These are phyloP conservation scores for Nicotiana otophora DNA, from an alignment of 257 asterid species.

Conservation along the genomic window DNA sequence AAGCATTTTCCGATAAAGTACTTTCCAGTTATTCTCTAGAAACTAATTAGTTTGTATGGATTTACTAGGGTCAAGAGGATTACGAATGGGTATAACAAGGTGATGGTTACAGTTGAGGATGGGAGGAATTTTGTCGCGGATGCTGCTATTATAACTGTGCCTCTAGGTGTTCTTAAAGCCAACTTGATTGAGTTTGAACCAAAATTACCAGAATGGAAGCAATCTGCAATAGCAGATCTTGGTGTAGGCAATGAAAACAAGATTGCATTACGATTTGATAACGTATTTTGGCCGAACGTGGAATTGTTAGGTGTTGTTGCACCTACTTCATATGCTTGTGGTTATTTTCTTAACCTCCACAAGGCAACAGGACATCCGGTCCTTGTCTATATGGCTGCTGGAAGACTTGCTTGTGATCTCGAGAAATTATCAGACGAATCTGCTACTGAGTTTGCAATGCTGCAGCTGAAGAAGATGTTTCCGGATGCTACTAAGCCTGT, in stretches of 20 bases:
- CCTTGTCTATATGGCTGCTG: constrained; percentile 98
- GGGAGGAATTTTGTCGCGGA: constrained; percentile 79
- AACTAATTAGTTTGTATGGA: not conserved
- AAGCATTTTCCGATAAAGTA: not conserved
- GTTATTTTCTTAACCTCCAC: constrained; percentile 92
- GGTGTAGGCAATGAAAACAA: constrained; percentile 95
- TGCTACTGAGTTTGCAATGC: constrained; percentile 66
- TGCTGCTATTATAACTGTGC: constrained; percentile 87
- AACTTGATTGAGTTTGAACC: constrained; percentile 77
- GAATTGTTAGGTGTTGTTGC: constrained; percentile 84
- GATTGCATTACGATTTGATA: constrained; percentile 70
- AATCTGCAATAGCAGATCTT: constrained; percentile 80
- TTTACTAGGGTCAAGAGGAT: constrained; percentile 61
- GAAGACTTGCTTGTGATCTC: constrained; percentile 76
- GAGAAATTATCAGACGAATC: constrained; percentile 87
- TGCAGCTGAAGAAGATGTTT: constrained; percentile 81
- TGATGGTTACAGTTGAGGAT: constrained; percentile 59
- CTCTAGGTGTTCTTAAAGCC: constrained; percentile 85
- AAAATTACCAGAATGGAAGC: constrained; percentile 88
- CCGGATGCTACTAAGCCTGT: constrained; percentile 81
- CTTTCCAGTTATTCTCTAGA: not conserved
- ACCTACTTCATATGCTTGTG: constrained; percentile 77
- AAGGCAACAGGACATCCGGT: constrained; percentile 92
- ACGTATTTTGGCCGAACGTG: constrained; percentile 91
- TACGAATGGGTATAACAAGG: constrained; percentile 60